Evolutionary conservation across 2,329 filamentous ascomycete species (phyloP), one percentile per base, ranked within the genome.

Genomic region (Paecilomyces dactylethromorphus): DNA sequence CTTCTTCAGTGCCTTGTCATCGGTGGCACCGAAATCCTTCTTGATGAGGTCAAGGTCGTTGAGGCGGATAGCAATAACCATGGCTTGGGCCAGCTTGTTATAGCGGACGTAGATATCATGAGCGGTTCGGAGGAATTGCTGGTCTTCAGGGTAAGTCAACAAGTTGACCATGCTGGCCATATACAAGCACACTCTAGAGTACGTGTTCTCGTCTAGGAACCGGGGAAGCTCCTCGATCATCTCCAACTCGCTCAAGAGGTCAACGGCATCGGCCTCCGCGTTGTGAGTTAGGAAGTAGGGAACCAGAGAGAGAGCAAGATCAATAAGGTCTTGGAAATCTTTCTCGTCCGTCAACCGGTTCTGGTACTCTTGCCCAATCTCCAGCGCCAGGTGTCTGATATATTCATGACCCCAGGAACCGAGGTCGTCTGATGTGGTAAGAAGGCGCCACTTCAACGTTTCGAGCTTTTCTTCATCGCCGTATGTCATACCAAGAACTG

Each of bases 151-250:
- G 71, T 96, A 97, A 57, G 94, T 97, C 74, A 99, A 86, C 21
- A 99, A 85, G 71, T 94, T 96, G 66, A 99, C 94, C 90, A 97
- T 97, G 81, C 91, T 96, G 68, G 96, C 91, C 88, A 99, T 96
- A 79, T 99, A 99, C 66, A 99, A 79, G 73, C 94, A 97, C 58
- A 97, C 94, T 70, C 94, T 83, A 56, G 89, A 82, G 74, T 96
- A 99, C 26, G 92, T 97, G 77, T 97, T 88, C 74, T 95, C 89
- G 74, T 99, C 94, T 56, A 99, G 83, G 68, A 92, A 95, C 65
- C 91, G 84, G 58, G 91, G 87, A 53, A 99, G 89, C 70, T 92
- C 81, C 70, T 97, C 91, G 66, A 99, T 97, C 73, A 97, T 96
- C 78, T 99, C 94, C 60, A 99, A 81, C 78, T 99, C 95, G 72